phyloP scores from a whole-genome alignment of 2,329 filamentous ascomycete genomes.

The Ceratocystis variospora region DNA sequence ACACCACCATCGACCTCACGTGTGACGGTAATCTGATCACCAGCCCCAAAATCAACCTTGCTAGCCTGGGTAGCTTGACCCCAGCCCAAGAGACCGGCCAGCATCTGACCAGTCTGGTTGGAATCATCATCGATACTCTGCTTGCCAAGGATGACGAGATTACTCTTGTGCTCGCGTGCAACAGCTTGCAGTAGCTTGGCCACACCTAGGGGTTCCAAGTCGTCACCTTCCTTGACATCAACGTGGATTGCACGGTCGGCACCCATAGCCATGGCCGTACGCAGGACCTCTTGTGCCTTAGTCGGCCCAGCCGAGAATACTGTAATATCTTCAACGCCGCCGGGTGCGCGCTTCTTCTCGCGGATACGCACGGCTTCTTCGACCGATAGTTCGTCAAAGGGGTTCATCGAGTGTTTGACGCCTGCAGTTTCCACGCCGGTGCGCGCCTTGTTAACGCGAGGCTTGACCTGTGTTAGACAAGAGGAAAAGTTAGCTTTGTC shows the following conservation, averaged over 20 bases:
- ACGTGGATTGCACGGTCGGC: conserved; percentile 86
- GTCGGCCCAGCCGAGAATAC: conserved; percentile 76
- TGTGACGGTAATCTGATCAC: conserved; percentile 60
- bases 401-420: conserved; percentile 97
- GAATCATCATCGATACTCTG: conserved; percentile 97
- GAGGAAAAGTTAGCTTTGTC: neutral
- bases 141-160: conserved; percentile 89
- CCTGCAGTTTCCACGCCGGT: conserved; percentile 84
- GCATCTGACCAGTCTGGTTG: conserved; percentile 94
- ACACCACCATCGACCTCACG: conserved; percentile 91
- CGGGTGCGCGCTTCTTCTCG: conserved; percentile 60
- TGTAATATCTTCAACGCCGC: conserved; percentile 80
- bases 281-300: conserved; percentile 76
- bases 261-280: conserved; percentile 97
- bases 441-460: conserved; percentile 54
- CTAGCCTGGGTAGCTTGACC: conserved; percentile 87
- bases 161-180: conserved; percentile 71
- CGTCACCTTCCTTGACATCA: conserved; percentile 59
- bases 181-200: conserved; percentile 77
- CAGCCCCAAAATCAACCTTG: conserved; percentile 62
- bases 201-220: conserved; percentile 78
- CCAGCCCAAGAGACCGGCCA: conserved; percentile 84
- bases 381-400: conserved; percentile 95
- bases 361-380: conserved; percentile 93
- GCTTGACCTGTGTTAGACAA: conserved; percentile 41